Evolutionary conservation across 1,139 yeast species (phyloP), one percentile per base, ranked within the genome.

Genomic region (Hyphopichia pseudoburtonii): DNA sequence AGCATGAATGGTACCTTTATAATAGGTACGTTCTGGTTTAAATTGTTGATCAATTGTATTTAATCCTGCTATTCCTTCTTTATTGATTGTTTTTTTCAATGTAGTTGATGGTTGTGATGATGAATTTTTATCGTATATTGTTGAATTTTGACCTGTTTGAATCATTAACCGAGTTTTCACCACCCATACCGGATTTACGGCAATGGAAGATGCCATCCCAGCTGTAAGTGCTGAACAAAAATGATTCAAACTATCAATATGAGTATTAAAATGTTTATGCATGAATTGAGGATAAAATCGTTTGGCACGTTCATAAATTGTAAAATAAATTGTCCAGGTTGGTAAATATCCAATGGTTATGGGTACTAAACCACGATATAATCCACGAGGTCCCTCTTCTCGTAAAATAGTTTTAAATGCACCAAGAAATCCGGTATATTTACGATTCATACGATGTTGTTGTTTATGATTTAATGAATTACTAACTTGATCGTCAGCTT

Each of bases 121-220:
- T 8, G 15, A 5, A 28, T 35, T 24, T 30, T 62, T 45, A 36
- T 64, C 70, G 40, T 68, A 64, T 10, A 69, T 58, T 3, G 70
- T 62, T 22, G 53, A 52, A 3, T 77, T 76, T 37, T 66, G 60
- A 14, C 76, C 80, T 28, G 83, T 81, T 61, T 90, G 97, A 28
- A 90, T 71, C 97, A 92, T 92, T 36, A 92, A 66, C 51, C 98
- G 67, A 1, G 98, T 92, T 58, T 92, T 92, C 28, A 92, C 88
- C 23, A 92, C 97, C 98, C 98, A 92, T 25, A 92, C 86, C 6
- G 98, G 98, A 60, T 92, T 94, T 0, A 96, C 94, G 8, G 83
- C 65, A n/a, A 88, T 70, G 0, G 97, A 85, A 3, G 96, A 86
- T 8, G 82, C 78, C 46, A 87, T 79, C 15, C 98, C 99, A 1